Evolutionary conservation across 352 stramenopile species (phyloP), one percentile per base, ranked within the genome.

Genomic region (Globisporangium yorkense): DNA sequence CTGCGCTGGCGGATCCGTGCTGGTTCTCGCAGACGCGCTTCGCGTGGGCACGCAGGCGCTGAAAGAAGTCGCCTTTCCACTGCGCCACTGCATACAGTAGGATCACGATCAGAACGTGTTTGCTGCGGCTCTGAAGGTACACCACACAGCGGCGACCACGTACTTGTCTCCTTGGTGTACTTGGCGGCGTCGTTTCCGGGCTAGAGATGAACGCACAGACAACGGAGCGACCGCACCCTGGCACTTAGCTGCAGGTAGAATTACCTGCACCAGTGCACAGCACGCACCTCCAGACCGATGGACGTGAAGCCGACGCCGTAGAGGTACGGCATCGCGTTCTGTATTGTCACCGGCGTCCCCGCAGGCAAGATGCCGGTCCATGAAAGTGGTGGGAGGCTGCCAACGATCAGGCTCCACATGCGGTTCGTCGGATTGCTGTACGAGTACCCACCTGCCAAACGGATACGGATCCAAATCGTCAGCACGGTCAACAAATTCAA

Each of bases 341-440:
- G 87, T 49, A 87, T 75, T 0, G 44, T 55, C 37, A 96, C 87
- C 8, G 56, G 72, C n/a, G 75, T 70, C 13, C 68, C 75, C 2
- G 62, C 52, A 7, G 82, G 80, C 12, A 96, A 27, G 12, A 96
- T 75, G 1, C 84, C 86, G 15, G 67, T 29, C 80, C 84, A 94
- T 8, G 68, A 70, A 3, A 75, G 62, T 40, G 77, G 65, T 5
- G 76, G 55, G 20, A 92, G 69, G 1, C 62, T 77, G 9, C 88
- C 88, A 27, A 79, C 87, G 16, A 96, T 62, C 48, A 96, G 59
- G 50, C 78, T 88, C 88, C 88, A 96, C 76, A 96, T 92, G 33
- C 84, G 84, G 62, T 96, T 96, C 21, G 65, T 93, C 10, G 88
- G 88, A 53, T 96, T 96, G 60, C 82, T 93, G 47, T 61, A 61